Conservation (phyloP, 345 rosid genomes). For the Lepidium africanum region DNA sequence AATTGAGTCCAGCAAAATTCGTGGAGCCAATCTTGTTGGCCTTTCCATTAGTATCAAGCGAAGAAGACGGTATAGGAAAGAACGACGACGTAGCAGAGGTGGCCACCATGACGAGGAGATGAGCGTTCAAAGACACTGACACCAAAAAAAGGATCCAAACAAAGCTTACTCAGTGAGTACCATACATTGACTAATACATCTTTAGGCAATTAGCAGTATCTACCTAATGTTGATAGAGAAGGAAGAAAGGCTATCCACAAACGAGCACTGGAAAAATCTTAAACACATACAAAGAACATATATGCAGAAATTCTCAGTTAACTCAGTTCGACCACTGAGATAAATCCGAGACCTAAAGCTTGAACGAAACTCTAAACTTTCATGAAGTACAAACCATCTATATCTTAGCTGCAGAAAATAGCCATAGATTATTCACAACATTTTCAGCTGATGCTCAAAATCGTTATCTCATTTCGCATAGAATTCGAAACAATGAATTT, state of each 20-base stretch:
- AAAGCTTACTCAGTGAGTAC: background rate
- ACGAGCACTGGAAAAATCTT: background rate
- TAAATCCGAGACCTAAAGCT: background rate
- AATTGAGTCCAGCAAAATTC: conserved; percentile 40
- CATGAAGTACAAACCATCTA: background rate
- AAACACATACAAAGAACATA: background rate
- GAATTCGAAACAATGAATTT: background rate
- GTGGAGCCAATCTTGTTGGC: conserved; percentile 44
- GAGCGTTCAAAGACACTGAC: conserved; percentile 14
- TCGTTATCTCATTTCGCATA: background rate
- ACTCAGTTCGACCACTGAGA: background rate
- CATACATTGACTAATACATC: background rate
- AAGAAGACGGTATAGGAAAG: conserved; percentile 48
- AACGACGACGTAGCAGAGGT: conserved; percentile 67
- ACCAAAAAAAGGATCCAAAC: background rate
- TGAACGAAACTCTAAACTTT: background rate
- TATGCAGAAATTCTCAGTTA: background rate
- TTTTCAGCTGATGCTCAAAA: background rate
- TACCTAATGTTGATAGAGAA: background rate
- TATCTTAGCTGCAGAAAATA: background rate
- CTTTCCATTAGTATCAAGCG: conserved; percentile 46
- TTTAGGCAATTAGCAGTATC: background rate
- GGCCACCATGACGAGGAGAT: conserved; percentile 55
- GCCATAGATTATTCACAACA: background rate
- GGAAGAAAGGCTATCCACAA: background rate